A percentile compares a stretch with the other conserved stretches of the same genome.
Evolutionary conservation across 371 early-diverging fungal genomes (phyloP).

Genomic region (Lichtheimia hyalospora): DNA sequence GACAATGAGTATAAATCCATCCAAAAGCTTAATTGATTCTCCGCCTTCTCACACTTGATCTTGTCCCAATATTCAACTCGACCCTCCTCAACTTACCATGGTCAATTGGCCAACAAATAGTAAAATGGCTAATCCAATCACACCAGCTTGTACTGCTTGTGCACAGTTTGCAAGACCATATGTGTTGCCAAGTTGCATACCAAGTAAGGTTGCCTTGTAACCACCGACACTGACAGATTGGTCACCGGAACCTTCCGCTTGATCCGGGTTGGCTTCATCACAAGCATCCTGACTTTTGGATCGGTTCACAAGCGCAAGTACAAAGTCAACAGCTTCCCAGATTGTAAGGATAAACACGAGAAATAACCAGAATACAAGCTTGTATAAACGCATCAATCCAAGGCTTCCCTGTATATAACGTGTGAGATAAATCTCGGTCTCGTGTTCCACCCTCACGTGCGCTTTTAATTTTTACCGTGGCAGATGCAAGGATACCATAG

Average conservation of each 20-base stretch:
- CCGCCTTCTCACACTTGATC: neutral
- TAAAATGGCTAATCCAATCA: conserved; percentile 39
- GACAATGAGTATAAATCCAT: neutral
- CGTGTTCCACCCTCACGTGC: neutral
- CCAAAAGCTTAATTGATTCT: neutral
- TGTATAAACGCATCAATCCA: conserved; percentile 37
- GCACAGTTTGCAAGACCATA: conserved; percentile 47
- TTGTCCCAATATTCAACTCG: no score
- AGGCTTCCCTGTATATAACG: conserved; percentile 32
- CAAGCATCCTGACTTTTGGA: conserved; percentile 28
- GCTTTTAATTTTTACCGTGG: conserved; percentile 35
- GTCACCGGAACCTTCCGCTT: conserved; percentile 9
- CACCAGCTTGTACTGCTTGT: conserved; percentile 47
- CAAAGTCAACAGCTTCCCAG: conserved; percentile 38
- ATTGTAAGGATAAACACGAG: conserved; percentile 30
- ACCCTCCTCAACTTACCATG: conserved; percentile 24
- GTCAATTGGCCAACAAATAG: conserved; percentile 40
- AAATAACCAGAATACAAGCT: conserved; percentile 33
- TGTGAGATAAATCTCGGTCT: neutral
- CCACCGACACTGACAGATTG: conserved; percentile 22
- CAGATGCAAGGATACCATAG: conserved; percentile 28
- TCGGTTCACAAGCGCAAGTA: conserved; percentile 35
- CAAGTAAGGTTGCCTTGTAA: conserved; percentile 38
- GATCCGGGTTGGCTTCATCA: conserved; percentile 29
- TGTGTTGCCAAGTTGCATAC: conserved; percentile 43